Evolutionary conservation across 2,329 filamentous ascomycete species (phyloP).

Genomic region (Fusarium papillatum): DNA sequence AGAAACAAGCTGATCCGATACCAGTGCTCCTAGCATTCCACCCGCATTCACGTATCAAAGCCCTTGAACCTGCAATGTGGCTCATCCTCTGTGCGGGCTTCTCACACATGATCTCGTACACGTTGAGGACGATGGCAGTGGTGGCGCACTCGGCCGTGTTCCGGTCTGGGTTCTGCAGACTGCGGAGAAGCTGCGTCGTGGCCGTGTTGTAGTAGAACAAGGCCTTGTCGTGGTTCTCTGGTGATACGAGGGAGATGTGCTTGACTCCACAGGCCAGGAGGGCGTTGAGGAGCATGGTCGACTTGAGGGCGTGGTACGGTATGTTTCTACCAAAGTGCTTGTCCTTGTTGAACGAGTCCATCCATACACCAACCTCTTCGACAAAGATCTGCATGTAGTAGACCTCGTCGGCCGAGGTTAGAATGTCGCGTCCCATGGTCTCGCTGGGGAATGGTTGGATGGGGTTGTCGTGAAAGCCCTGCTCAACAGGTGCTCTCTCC

Average conservation of each 20-base stretch:
- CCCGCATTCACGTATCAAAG: slow-evolving; percentile 88
- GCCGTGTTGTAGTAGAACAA: slow-evolving; percentile 89
- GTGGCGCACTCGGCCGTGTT: slow-evolving; percentile 89
- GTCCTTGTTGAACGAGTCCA: slow-evolving; percentile 89
- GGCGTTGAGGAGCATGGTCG: slow-evolving; percentile 91
- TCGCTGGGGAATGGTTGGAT: slow-evolving; percentile 5
- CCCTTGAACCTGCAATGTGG: slow-evolving; percentile 87
- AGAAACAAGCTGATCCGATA: slow-evolving; percentile 91
- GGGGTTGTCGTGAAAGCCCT: slow-evolving; percentile 10
- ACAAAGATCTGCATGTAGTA: slow-evolving; percentile 94
- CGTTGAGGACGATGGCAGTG: slow-evolving; percentile 89
- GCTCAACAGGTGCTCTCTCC: slow-evolving; percentile 1
- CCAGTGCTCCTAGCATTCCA: slow-evolving; percentile 88
- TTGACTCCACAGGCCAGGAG: slow-evolving; percentile 90
- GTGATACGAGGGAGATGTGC: slow-evolving; percentile 80
- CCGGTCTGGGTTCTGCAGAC: slow-evolving; percentile 86
- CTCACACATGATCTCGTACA: slow-evolving; percentile 94
- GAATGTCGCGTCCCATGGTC: slow-evolving; percentile 65
- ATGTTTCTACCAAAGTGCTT: slow-evolving; percentile 90
- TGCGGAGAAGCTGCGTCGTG: slow-evolving; percentile 81
- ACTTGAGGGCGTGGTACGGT: slow-evolving; percentile 85
- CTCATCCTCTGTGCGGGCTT: slow-evolving; percentile 85
- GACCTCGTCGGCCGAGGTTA: slow-evolving; percentile 83
- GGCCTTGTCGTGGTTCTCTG: slow-evolving; percentile 83
- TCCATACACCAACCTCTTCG: slow-evolving; percentile 91